Evolutionary conservation across 768 basidiomycete species (phyloP).

Genomic region (Phaeotremella fagi): DNA sequence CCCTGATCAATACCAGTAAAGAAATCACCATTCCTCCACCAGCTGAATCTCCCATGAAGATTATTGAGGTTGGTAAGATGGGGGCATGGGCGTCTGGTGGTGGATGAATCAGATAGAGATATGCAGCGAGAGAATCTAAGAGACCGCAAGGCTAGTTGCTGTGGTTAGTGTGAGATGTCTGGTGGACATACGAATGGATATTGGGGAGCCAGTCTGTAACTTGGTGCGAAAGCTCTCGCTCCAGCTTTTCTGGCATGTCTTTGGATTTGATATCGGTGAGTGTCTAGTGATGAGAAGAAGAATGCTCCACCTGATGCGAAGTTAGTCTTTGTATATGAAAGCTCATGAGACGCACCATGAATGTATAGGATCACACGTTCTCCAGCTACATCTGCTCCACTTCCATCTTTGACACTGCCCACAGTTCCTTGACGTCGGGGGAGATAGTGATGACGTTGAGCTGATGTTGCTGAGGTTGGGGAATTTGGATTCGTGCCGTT

Average conservation of each 20-base stretch:
- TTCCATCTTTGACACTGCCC: slow-evolving; percentile 34
- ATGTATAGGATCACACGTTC: slow-evolving; percentile 48
- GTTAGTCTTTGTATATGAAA: background rate
- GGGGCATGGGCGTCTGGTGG: slow-evolving; percentile 37
- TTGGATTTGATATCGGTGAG: slow-evolving; percentile 49
- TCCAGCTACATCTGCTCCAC: slow-evolving; percentile 26
- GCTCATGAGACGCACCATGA: slow-evolving; percentile 35
- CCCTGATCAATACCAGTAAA: slow-evolving; percentile 39
- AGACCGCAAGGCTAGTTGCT: slow-evolving; percentile 46
- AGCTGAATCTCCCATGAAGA: slow-evolving; percentile 46
- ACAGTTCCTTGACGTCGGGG: slow-evolving; percentile 21
- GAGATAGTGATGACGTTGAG: slow-evolving; percentile 7
- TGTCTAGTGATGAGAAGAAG: slow-evolving; percentile 50
- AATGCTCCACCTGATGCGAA: slow-evolving; percentile 43
- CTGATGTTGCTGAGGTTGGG: background rate
- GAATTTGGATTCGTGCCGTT: slow-evolving; percentile 2
- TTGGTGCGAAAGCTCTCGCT: slow-evolving; percentile 46
- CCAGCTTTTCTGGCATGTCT: slow-evolving; percentile 49
- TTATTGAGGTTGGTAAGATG: slow-evolving; percentile 37
- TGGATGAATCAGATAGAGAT: slow-evolving; percentile 45
- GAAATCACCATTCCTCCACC: slow-evolving; percentile 44
- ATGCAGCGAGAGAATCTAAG: slow-evolving; percentile 41
- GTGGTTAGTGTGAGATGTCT: too few relatives aligned
- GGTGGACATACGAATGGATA: slow-evolving; percentile 48
- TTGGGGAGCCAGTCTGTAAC: slow-evolving; percentile 44